phyloP scores from a whole-genome alignment of 2,329 filamentous ascomycete species.

The Mycosphaerella sp. region DNA sequence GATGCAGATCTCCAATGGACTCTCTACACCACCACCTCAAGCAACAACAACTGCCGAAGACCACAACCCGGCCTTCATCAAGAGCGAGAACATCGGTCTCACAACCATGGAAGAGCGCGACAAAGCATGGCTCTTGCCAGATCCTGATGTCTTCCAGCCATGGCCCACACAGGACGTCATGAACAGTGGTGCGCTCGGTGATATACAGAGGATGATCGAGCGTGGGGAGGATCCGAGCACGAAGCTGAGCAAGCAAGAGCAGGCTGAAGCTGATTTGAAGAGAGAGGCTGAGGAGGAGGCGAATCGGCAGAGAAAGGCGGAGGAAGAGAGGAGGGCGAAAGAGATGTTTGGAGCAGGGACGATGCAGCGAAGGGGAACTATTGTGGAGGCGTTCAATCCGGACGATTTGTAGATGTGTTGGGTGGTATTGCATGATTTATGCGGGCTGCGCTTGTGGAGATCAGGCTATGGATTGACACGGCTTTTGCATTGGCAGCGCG shows the following conservation, averaged over 20 bases:
- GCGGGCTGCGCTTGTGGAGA: no score
- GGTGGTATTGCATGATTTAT: not conserved
- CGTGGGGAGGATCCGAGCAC: constrained; percentile 53
- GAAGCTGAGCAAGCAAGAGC: constrained; percentile 40
- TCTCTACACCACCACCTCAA: constrained; percentile 28
- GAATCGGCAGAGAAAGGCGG: constrained; percentile 32
- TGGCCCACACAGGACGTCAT: constrained; percentile 71
- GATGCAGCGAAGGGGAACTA: constrained; percentile 15
- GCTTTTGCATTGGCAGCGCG: no score
- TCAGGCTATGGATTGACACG: no score
- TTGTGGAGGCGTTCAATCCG: constrained; percentile 32
- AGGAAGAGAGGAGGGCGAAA: constrained; percentile 15
- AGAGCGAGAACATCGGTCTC: constrained; percentile 16
- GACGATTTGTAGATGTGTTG: constrained; percentile 24
- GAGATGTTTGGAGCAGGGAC: constrained; percentile 14
- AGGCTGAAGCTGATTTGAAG: constrained; percentile 34
- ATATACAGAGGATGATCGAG: constrained; percentile 54
- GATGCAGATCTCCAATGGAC: constrained; percentile 29
- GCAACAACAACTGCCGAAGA: constrained; percentile 16
- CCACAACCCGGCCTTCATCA: constrained; percentile 9
- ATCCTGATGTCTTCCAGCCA: constrained; percentile 57
- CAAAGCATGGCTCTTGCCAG: constrained; percentile 34
- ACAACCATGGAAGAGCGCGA: constrained; percentile 33
- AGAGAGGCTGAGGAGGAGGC: constrained; percentile 37
- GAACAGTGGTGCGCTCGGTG: constrained; percentile 58